Percentiles rank a stretch among this genome's conserved stretches.
These are phyloP conservation scores for Xylaria castorea DNA, from an alignment of 495 filamentous ascomycete genomes.

Conservation along the genomic window DNA sequence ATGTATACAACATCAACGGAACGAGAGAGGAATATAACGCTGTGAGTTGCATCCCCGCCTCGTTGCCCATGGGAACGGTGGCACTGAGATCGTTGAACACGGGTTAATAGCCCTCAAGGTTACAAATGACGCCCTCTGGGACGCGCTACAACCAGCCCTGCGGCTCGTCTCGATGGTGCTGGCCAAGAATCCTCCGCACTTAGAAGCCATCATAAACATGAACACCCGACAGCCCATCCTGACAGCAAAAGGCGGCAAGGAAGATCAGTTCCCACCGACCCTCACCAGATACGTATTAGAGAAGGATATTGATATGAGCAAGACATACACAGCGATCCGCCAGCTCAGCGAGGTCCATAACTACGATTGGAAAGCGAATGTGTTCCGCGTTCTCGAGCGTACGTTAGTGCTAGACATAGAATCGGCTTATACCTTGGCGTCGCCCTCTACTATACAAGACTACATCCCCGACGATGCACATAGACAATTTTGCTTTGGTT, in stretches of 20 bases:
- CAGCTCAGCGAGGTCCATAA: slow-evolving; percentile 1
- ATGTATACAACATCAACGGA: slow-evolving; percentile 40
- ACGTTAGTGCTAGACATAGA: slow-evolving; percentile 21
- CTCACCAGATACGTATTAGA: slow-evolving; percentile 21
- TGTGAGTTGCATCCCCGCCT: slow-evolving; percentile 29
- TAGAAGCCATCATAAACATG: slow-evolving; percentile 33
- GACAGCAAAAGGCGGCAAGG: not conserved
- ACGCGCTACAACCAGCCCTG: slow-evolving; percentile 44
- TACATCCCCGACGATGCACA: not conserved
- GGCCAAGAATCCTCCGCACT: slow-evolving; percentile 24
- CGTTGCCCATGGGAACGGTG: not conserved
- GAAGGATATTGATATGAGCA: slow-evolving; percentile 12
- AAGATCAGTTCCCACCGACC: not conserved
- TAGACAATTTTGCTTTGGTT: accelerated
- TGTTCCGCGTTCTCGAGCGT: not conserved
- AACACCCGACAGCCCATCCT: slow-evolving; percentile 29
- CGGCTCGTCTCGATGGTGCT: slow-evolving; percentile 38
- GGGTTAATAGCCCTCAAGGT: slow-evolving; percentile 21
- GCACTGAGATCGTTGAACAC: not conserved
- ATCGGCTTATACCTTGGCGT: not conserved
- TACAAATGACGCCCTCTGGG: slow-evolving; percentile 41
- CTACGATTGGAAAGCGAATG: slow-evolving; percentile 29
- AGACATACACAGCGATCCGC: slow-evolving; percentile 9
- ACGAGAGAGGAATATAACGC: slow-evolving; percentile 32
- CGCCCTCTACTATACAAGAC: not conserved